Conservation (phyloP, 2,329 filamentous ascomycete species). For the Myriosclerotinia curreyana region DNA sequence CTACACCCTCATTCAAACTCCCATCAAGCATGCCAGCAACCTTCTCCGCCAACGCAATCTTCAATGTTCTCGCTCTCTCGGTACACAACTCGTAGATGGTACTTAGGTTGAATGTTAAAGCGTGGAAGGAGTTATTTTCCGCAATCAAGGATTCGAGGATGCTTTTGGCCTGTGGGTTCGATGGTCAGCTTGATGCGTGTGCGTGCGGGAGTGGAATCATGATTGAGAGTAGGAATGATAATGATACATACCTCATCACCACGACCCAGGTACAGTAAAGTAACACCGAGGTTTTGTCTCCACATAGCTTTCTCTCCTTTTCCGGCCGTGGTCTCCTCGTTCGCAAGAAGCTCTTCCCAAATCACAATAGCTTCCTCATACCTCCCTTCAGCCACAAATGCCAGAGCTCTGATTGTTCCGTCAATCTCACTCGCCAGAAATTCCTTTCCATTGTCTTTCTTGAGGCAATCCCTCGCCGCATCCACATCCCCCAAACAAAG, state of each 20-base stretch:
- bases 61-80: conserved; percentile 68
- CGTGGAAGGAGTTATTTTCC: conserved; percentile 65
- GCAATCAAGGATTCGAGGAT: conserved; percentile 66
- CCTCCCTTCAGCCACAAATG: conserved; percentile 74
- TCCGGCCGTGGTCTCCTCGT: conserved; percentile 1
- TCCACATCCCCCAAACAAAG: conserved; percentile 75
- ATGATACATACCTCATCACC: conserved; percentile 61
- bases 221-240: too few species aligned
- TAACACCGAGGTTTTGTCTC: conserved; percentile 79
- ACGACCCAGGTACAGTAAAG: conserved; percentile 74
- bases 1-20: conserved; percentile 4
- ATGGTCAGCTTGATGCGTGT: conserved; percentile 2
- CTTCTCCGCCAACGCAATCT: conserved; percentile 67
- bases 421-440: conserved; percentile 39
- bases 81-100: conserved; percentile 92
- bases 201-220: background rate
- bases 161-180: conserved; percentile 53
- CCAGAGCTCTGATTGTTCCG: conserved; percentile 61
- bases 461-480: conserved; percentile 58
- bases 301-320: conserved; percentile 63
- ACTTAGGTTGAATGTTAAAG: conserved; percentile 81
- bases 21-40: conserved; percentile 49
- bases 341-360: conserved; percentile 55
- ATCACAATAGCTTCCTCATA: conserved; percentile 60
- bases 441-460: conserved; percentile 24